A percentile compares a stretch with the other conserved stretches of the same genome.
Conservation (phyloP, 169 alveolate species). For the Perkinsus chesapeaki region DNA sequence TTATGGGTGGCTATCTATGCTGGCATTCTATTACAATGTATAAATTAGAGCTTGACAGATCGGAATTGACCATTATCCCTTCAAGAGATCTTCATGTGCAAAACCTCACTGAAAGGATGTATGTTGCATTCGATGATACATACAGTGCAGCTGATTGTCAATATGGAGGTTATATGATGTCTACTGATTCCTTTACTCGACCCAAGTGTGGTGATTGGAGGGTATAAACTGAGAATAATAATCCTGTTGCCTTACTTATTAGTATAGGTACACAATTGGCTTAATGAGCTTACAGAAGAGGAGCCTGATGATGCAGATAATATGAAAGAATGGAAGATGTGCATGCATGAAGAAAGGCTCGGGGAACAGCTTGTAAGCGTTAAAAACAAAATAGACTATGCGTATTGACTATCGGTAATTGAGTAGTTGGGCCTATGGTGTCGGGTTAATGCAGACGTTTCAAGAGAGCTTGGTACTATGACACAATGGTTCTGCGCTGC, state of each 20-base stretch:
- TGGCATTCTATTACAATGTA: background rate
- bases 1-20: background rate
- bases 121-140: background rate
- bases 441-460: background rate
- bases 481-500: background rate
- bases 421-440: background rate
- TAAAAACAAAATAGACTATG: no score
- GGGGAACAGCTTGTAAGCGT: background rate
- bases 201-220: background rate
- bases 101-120: background rate
- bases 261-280: background rate
- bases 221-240: background rate
- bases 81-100: background rate
- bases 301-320: background rate
- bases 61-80: background rate
- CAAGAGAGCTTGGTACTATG: background rate
- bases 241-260: background rate
- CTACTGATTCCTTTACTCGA: background rate
- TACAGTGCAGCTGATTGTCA: background rate
- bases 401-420: background rate
- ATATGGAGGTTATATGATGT: background rate
- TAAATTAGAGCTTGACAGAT: background rate
- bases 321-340: background rate
- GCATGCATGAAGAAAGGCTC: background rate
- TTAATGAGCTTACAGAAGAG: background rate